phyloP scores from a whole-genome alignment of 495 filamentous ascomycete species.

The Oleoguttula mirabilis region DNA sequence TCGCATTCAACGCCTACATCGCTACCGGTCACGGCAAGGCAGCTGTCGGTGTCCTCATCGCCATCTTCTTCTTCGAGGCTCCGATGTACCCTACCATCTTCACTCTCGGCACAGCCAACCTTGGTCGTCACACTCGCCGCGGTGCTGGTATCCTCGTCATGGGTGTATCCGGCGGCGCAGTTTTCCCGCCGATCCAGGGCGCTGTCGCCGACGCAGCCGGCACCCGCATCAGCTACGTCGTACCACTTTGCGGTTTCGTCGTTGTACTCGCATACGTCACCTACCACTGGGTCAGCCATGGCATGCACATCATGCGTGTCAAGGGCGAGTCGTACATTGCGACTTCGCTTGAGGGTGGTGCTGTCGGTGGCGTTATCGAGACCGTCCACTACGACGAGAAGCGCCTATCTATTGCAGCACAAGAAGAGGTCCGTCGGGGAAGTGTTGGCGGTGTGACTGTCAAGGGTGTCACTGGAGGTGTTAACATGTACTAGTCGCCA shows the following conservation, averaged over 20 bases:
- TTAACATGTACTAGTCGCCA: conserved; percentile 3
- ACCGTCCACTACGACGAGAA: conserved; percentile 22
- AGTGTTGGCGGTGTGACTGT: conserved; percentile 13
- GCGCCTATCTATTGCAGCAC: conserved; percentile 10
- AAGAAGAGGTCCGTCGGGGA: conserved; percentile 10
- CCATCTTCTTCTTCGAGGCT: conserved; percentile 50
- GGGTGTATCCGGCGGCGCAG: conserved; percentile 40
- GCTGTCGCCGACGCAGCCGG: conserved; percentile 17
- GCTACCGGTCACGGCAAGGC: conserved; percentile 26
- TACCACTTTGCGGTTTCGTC: conserved; percentile 26
- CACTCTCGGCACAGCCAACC: conserved; percentile 46
- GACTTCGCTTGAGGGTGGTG: conserved; percentile 14
- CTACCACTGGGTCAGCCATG: conserved; percentile 23
- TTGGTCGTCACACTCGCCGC: conserved; percentile 48
- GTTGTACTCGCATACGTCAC: conserved; percentile 26
- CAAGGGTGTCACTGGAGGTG: conserved; percentile 16
- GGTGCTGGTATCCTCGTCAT: conserved; percentile 47
- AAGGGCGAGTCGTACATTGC: conserved; percentile 16
- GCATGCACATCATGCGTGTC: conserved; percentile 19
- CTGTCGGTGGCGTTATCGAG: conserved; percentile 16
- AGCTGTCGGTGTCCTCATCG: conserved; percentile 43
- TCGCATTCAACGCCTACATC: conserved; percentile 33
- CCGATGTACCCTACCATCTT: conserved; percentile 54
- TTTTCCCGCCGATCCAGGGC: conserved; percentile 22
- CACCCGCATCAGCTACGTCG: conserved; percentile 20